A percentile compares a stretch with the other conserved stretches of the same genome.
Conservation (phyloP, 768 basidiomycete genomes). For the Termitomyces sp. region DNA sequence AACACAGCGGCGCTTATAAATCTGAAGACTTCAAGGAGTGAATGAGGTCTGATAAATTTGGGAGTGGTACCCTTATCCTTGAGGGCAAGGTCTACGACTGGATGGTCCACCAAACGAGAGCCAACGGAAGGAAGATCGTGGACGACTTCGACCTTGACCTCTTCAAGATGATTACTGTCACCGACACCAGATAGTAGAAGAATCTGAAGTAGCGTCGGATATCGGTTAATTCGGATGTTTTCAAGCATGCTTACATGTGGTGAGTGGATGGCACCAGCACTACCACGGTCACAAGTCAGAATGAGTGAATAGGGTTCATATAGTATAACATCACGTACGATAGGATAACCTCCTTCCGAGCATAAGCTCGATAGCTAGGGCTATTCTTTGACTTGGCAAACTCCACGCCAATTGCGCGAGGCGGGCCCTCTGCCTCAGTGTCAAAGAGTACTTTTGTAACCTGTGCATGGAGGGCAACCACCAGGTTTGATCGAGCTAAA, state of each 20-base stretch:
- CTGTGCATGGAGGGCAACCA: constrained; percentile 44
- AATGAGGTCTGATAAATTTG: constrained; percentile 32
- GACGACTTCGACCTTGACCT: constrained; percentile 49
- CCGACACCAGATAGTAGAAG: constrained; percentile 79
- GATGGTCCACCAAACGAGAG: constrained; percentile 70
- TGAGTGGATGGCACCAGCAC: constrained; percentile 60
- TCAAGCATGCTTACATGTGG: constrained; percentile 38
- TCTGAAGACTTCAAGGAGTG: constrained; percentile 20
- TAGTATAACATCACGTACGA: constrained; percentile 26
- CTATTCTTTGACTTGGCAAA: constrained; percentile 33
- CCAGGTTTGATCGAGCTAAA: constrained; percentile 55
- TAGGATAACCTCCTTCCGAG: constrained; percentile 53
- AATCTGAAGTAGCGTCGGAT: constrained; percentile 30
- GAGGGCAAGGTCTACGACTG: constrained; percentile 48
- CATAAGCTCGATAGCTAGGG: constrained; percentile 35
- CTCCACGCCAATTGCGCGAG: constrained; percentile 53
- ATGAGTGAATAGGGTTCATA: neutral
- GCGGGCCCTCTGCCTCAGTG: constrained; percentile 17
- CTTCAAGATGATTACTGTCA: constrained; percentile 51
- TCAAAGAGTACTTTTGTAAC: constrained; percentile 52
- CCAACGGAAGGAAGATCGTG: constrained; percentile 73
- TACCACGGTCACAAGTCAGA: constrained; percentile 16
- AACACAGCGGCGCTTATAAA: constrained; percentile 27
- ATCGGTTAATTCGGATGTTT: neutral
- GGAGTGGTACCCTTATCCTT: constrained; percentile 46